Conservation (phyloP, 495 filamentous ascomycete species). For the Aspergillus haitiensis region DNA sequence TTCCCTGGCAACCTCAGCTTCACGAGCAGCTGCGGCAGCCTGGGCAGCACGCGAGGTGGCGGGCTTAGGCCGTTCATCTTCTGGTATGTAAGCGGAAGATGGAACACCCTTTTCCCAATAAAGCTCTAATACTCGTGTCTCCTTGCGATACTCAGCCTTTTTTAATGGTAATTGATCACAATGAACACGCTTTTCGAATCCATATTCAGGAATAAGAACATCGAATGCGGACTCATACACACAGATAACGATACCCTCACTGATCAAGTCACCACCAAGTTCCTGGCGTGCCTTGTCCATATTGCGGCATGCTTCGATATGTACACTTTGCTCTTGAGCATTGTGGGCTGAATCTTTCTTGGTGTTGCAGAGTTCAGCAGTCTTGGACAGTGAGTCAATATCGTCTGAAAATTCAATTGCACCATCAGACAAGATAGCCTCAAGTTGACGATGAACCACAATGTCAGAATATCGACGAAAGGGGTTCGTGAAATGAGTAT, state of each 20-base stretch:
- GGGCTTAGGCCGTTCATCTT: slow-evolving; percentile 91
- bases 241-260: slow-evolving; percentile 93
- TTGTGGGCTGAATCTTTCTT: slow-evolving; percentile 99
- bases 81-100: slow-evolving; percentile 92
- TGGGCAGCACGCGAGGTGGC: slow-evolving; percentile 58
- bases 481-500: slow-evolving; percentile 97
- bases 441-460: slow-evolving; percentile 92
- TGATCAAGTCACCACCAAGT: slow-evolving; percentile 87
- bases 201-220: slow-evolving; percentile 95
- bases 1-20: slow-evolving; percentile 77
- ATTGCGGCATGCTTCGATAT: slow-evolving; percentile 92
- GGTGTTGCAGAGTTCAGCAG: slow-evolving; percentile 92
- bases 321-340: slow-evolving; percentile 97
- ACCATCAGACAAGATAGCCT: slow-evolving; percentile 79
- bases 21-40: slow-evolving; percentile 71
- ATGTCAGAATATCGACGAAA: slow-evolving; percentile 94
- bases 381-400: slow-evolving; percentile 83
- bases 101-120: slow-evolving; percentile 99
- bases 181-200: slow-evolving; percentile 98
- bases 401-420: slow-evolving; percentile 86
- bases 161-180: slow-evolving; percentile 97
- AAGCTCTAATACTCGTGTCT: slow-evolving; percentile 85
- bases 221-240: slow-evolving; percentile 99
- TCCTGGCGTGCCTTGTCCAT: slow-evolving; percentile 89
- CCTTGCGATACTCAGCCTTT: slow-evolving; percentile 98